These are phyloP conservation scores for Boletellus sp. DNA, from an alignment of 768 basidiomycete species.

Conservation along the genomic window DNA sequence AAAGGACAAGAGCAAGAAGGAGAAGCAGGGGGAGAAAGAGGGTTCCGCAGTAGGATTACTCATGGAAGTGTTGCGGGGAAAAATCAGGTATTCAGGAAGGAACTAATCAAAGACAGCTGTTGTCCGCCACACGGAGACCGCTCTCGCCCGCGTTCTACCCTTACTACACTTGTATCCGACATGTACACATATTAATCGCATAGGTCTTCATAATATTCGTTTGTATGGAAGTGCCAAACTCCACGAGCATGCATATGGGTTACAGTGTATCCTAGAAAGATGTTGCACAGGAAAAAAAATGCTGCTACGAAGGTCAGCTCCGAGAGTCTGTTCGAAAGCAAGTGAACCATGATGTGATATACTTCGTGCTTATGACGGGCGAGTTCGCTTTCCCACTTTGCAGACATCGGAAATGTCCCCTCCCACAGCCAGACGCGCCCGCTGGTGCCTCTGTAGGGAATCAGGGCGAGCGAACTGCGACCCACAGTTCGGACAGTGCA, in stretches of 20 bases:
- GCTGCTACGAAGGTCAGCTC: background rate
- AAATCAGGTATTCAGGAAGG: conserved; percentile 20
- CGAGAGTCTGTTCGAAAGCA: background rate
- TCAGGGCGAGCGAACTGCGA: conserved; percentile 23
- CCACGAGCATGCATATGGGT: background rate
- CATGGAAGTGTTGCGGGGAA: conserved; percentile 31
- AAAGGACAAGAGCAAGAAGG: conserved; percentile 19
- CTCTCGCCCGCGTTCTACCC: background rate
- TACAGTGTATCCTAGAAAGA: background rate
- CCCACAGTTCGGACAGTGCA: conserved; percentile 14
- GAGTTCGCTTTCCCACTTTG: background rate
- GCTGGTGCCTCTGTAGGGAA: conserved; percentile 24
- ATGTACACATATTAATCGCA: background rate
- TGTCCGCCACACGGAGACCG: background rate
- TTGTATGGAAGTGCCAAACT: background rate
- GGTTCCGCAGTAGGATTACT: conserved; percentile 29
- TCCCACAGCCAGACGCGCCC: conserved; percentile 3
- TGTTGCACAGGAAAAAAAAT: background rate
- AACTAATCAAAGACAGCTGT: background rate
- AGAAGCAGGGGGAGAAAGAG: conserved; percentile 20
- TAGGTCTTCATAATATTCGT: background rate
- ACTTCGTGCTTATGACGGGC: background rate
- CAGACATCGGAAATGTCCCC: background rate
- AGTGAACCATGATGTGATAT: background rate
- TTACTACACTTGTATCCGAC: background rate